These are phyloP conservation scores for Protoeuglena noctilucae DNA, from an alignment of 139 green algal genomes.

Conservation along the genomic window DNA sequence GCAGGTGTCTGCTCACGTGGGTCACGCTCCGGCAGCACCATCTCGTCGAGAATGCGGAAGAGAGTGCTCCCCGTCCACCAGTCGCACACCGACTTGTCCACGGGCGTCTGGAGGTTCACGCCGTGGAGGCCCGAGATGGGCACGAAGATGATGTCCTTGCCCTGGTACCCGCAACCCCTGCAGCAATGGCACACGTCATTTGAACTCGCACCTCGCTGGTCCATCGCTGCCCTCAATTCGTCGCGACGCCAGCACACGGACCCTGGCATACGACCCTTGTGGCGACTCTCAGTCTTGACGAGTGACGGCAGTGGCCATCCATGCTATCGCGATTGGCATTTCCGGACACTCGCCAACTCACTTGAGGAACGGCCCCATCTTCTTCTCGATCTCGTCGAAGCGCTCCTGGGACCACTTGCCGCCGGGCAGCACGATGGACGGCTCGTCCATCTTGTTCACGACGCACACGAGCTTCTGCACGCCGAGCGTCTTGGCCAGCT, in stretches of 20 bases:
- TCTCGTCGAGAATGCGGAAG: constrained; percentile 72
- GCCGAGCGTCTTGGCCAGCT: constrained; percentile 73
- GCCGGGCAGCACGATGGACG: not conserved
- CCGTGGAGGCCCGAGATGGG: constrained; percentile 83
- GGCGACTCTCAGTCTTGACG: no score
- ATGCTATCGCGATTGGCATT: no score
- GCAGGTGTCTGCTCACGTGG: no score
- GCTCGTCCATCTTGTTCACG: constrained; percentile 81
- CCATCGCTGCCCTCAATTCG: not conserved
- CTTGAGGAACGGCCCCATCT: constrained; percentile 77
- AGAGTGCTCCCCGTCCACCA: constrained; percentile 76
- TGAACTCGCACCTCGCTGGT: not conserved
- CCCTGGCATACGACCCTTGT: no score
- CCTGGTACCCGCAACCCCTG: constrained; percentile 77
- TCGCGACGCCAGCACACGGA: no score
- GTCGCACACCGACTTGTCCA: constrained; percentile 39
- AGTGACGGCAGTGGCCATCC: no score
- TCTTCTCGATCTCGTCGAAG: constrained; percentile 78
- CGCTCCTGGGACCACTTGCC: constrained; percentile 59
- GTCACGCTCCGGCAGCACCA: constrained; percentile 47
- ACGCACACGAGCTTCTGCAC: constrained; percentile 72
- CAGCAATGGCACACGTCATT: constrained; percentile 6
- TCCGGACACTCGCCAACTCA: no score
- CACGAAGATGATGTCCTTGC: constrained; percentile 77
- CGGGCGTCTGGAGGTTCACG: constrained; percentile 65